Evolutionary conservation across 2,329 filamentous ascomycete species (phyloP), one percentile per base, ranked within the genome.

Genomic region (Pezicula radicicola): DNA sequence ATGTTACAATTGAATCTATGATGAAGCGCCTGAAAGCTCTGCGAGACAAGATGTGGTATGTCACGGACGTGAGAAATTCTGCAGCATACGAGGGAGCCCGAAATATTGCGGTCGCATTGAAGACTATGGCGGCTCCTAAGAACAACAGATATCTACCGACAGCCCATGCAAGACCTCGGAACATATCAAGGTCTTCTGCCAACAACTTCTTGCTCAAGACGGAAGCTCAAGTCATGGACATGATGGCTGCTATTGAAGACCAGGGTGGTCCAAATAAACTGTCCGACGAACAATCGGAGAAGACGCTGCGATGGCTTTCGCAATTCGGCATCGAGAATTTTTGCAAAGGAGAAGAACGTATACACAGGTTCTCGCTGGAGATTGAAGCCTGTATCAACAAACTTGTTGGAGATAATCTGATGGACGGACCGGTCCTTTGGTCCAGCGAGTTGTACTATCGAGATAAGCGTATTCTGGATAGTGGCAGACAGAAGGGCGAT

Each of bases 31-130:
- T 94, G 36, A 83, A 85, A 52, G 85, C 87, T 19, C 77, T 97
- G 37, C 84, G 94, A 40, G 89, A 96, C 68, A 97, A 97, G 76
- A 96, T 97, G 89, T 99, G 94, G 94, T 99, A 96, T 67, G 89
- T 94, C 54, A 93, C 89, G 1, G 91, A 97, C 68, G 92, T 97
- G 27, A 87, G 90, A 56, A 92, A 93, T 62, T 97, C 94, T 4
- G 88, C 85, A 46, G 84, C 85, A 9, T 97, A 97, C 63, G 89
- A 94, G 54, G 88, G 95, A 60, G 91, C 90, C 37, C 86, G 87
- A 53, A 90, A 93, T 58, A 87, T 97, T 44, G 89, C 91, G 6
- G 81, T 89, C 54, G 94, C 93, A 4, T 75, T 99, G 46, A 95
- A 94, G 69, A 91, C 88, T 7, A 97, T 99, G 94, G 88, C 86